These are phyloP conservation scores for Trypanosoma melophagium DNA, from an alignment of 208 protist genomes.

Conservation along the genomic window DNA sequence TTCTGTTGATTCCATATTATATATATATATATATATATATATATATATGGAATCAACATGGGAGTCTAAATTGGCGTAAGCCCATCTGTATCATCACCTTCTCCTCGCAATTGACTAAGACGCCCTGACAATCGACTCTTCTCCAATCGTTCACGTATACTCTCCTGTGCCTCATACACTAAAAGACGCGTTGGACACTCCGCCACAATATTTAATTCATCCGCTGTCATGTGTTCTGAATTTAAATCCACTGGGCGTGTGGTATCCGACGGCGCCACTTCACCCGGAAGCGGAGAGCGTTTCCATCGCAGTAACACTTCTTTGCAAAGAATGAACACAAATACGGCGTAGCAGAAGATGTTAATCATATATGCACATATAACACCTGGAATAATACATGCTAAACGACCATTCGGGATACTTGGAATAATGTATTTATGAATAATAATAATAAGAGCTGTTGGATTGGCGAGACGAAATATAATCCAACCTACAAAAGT, in stretches of 20 bases:
- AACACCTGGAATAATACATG: constrained; percentile 36
- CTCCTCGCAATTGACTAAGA: neutral
- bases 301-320: constrained; percentile 29
- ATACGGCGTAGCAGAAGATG: constrained; percentile 45
- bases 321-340: constrained; percentile 35
- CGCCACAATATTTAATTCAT: constrained; percentile 13
- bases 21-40: too few species aligned
- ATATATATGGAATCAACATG: too few species aligned
- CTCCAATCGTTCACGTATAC: constrained; percentile 9
- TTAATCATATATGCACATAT: constrained; percentile 45
- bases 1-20: too few species aligned
- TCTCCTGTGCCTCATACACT: constrained; percentile 34
- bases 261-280: constrained; percentile 10
- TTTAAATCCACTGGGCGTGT: neutral
- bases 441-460: constrained; percentile 29
- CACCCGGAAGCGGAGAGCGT: constrained; percentile 1
- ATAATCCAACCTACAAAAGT: constrained; percentile 40
- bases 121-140: neutral
- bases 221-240: neutral
- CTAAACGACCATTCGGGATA: constrained; percentile 6
- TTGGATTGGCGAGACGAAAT: constrained; percentile 44
- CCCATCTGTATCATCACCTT: neutral
- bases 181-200: constrained; percentile 38
- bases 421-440: constrained; percentile 34
- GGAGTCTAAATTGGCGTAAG: neutral